These are phyloP conservation scores for Fusarium sp. DNA, from an alignment of 2,329 filamentous ascomycete genomes.

Conservation along the genomic window DNA sequence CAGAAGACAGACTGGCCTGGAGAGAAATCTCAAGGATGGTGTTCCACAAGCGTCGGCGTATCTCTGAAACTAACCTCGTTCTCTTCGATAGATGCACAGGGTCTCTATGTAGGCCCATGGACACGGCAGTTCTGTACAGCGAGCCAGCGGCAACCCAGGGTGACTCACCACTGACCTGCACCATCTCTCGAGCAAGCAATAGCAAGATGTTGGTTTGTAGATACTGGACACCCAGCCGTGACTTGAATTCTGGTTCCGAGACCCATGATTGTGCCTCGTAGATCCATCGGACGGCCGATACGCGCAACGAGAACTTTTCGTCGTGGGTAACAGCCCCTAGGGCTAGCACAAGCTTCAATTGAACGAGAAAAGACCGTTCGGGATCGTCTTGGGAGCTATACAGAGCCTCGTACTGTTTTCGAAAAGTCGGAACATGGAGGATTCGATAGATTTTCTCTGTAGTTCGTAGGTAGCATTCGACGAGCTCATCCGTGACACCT, in stretches of 20 bases:
- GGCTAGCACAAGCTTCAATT: conserved; percentile 69
- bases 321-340: conserved; percentile 67
- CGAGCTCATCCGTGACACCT: conserved; percentile 58
- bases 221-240: conserved; percentile 60
- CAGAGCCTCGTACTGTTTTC: conserved; percentile 60
- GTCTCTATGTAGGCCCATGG: conserved; percentile 65
- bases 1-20: conserved; percentile 59
- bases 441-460: conserved; percentile 62
- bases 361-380: conserved; percentile 63
- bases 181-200: conserved; percentile 56
- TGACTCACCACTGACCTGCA: conserved; percentile 57
- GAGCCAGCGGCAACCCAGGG: conserved; percentile 61
- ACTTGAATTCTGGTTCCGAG: conserved; percentile 65
- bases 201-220: conserved; percentile 62
- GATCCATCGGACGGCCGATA: conserved; percentile 66
- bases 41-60: conserved; percentile 65
- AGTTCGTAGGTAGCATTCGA: conserved; percentile 62
- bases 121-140: conserved; percentile 59
- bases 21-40: conserved; percentile 63
- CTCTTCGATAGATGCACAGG: conserved; percentile 54
- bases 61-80: conserved; percentile 56
- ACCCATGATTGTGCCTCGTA: conserved; percentile 69
- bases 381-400: conserved; percentile 55
- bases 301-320: conserved; percentile 61
- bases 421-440: conserved; percentile 64